Evolutionary conservation across 2,329 filamentous ascomycete genomes (phyloP), one percentile per base, ranked within the genome.

Genomic region (Sodiomyces alkalinus): DNA sequence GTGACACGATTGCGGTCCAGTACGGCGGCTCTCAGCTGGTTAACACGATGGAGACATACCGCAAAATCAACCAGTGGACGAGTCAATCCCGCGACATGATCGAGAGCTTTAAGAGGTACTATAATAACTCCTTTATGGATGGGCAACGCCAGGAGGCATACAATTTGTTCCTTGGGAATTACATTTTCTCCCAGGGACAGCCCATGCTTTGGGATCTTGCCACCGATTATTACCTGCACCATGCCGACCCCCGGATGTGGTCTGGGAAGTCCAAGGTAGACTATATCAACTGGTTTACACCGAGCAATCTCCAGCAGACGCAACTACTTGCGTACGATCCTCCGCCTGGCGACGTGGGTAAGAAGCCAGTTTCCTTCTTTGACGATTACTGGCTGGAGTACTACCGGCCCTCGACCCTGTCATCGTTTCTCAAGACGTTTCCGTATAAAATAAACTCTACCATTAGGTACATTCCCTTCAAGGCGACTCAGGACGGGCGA

Each of bases 321-420:
- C 56, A 55, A 9, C 53, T 83, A 25, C 73, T 74, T 4, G 60
- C 66, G 17, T 49, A 41, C 27, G 46, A 30, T 11, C 73, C 74
- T 4, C 61, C 64, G 8, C 54, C 53, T 4, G 48, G 51, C 19
- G 49, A 57, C 14, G 39, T 47, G 6, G 39, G 40, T 9, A 47
- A 48, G 17, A 64, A 60, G 35, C 58, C 59, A 6, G 53, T 79
- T 3, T 56, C 63, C 4, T 72, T 68, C 34, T 83, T 82, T 34
- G 87, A 96, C 46, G 85, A 96, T 50, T 98, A 93, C 52, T 98
- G 90, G 90, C 62, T 90, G 6, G 90, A 98, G 48, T 96, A 94
- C 50, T 98, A 98, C 48, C 74, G 86, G 10, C 90, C 90, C 0
- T 66, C 81, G 6, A 81, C 80, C 0, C 57, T 96, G 2, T 93